phyloP scores from a whole-genome alignment of 306 rosid species.

The Cucumis cinereus region DNA sequence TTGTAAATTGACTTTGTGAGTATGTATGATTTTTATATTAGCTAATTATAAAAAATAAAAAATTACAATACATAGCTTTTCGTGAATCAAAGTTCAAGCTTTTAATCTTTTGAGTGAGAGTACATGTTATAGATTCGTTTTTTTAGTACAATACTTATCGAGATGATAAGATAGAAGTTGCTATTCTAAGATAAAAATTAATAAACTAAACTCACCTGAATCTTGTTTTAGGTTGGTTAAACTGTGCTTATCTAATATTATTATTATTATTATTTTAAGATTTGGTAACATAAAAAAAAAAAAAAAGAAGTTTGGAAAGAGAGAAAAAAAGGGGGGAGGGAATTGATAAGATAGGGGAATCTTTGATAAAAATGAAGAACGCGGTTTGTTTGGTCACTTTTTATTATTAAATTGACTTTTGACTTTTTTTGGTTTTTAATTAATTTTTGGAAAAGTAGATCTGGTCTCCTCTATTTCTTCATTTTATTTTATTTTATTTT shows the following conservation, averaged over 20 bases:
- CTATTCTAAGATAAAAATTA: no score
- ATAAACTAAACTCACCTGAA: no score
- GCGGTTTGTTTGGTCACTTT: constrained; percentile 3
- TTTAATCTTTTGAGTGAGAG: no score
- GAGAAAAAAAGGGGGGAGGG: not conserved
- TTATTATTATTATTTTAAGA: no score
- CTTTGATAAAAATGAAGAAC: not conserved
- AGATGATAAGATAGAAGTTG: no score
- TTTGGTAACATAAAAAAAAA: no score
- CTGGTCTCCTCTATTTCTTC: not conserved
- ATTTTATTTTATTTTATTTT: not conserved
- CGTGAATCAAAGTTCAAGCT: no score
- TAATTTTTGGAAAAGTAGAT: not conserved
- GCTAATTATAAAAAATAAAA: not conserved
- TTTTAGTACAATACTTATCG: no score
- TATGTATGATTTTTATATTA: not conserved
- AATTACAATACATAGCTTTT: no score
- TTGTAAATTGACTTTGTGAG: not conserved
- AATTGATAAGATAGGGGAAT: not conserved
- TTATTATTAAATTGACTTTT: constrained; percentile 1
- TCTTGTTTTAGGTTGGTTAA: no score
- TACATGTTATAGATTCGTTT: no score
- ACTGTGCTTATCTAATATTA: no score
- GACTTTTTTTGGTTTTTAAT: not conserved
- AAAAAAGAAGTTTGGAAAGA: not conserved